These are phyloP conservation scores for Neurospora sublineolata DNA, from an alignment of 495 filamentous ascomycete genomes.

Conservation along the genomic window DNA sequence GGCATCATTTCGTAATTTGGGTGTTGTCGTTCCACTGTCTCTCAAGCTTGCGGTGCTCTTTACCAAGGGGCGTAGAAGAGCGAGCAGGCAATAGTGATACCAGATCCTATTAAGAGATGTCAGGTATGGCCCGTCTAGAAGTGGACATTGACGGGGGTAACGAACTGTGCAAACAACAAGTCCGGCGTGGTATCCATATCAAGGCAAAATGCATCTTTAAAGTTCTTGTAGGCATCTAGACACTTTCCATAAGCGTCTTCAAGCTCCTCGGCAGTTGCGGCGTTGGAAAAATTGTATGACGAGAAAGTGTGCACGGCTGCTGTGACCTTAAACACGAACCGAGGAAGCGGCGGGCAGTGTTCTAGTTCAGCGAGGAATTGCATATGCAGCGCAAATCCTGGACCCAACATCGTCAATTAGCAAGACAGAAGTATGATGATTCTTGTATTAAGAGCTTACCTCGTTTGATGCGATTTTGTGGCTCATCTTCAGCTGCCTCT, in stretches of 20 bases:
- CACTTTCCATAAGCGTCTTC: slow-evolving; percentile 17
- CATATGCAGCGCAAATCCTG: slow-evolving; percentile 17
- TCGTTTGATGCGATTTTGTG: slow-evolving; percentile 15
- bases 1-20: slow-evolving; percentile 4
- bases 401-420: background rate
- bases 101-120: slow-evolving; percentile 13
- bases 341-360: slow-evolving; percentile 9
- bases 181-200: slow-evolving; percentile 5
- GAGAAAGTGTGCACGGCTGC: slow-evolving; percentile 17
- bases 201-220: background rate
- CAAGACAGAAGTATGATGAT: background rate
- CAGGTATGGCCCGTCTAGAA: background rate
- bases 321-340: slow-evolving; percentile 18
- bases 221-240: slow-evolving; percentile 4
- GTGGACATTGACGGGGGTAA: background rate
- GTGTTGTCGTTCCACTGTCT: background rate
- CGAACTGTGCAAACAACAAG: slow-evolving; percentile 16
- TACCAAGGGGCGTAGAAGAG: slow-evolving; percentile 16
- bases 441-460: slow-evolving; percentile 1
- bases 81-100: slow-evolving; percentile 20
- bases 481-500: slow-evolving; percentile 12
- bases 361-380: slow-evolving; percentile 15
- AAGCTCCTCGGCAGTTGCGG: slow-evolving; percentile 18
- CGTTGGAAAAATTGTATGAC: slow-evolving; percentile 15
- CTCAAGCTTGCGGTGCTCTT: slow-evolving; percentile 8